Percentiles rank a stretch among this genome's conserved stretches.
These are phyloP conservation scores for Rhizopus microsporus DNA, from an alignment of 371 early-diverging fungal species.

Conservation along the genomic window DNA sequence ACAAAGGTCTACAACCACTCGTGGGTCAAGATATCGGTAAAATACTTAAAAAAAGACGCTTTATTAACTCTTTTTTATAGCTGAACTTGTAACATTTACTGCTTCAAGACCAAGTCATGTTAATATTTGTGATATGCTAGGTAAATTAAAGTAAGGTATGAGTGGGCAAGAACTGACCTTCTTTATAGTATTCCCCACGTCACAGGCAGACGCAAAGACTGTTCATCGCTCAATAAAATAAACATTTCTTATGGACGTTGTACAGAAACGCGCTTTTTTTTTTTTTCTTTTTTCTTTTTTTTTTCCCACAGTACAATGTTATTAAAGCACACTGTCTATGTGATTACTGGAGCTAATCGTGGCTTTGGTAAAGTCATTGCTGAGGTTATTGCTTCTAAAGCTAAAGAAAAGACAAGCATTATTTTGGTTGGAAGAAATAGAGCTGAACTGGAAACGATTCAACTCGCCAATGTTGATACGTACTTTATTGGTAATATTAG, in stretches of 20 bases:
- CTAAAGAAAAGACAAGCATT: constrained; percentile 31
- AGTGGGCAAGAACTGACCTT: background rate
- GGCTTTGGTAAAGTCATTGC: constrained; percentile 79
- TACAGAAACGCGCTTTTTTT: background rate
- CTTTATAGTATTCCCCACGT: constrained; percentile 60
- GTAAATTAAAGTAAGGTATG: constrained; percentile 15
- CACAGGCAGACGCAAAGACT: constrained; percentile 64
- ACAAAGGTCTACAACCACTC: constrained; percentile 76
- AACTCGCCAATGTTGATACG: constrained; percentile 8
- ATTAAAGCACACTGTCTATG: constrained; percentile 21
- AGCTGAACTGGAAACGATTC: constrained; percentile 22
- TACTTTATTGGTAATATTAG: constrained; percentile 22
- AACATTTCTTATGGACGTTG: too few relatives aligned
- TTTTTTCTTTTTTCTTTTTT: too few relatives aligned
- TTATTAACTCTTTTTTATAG: constrained; percentile 29
- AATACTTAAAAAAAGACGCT: constrained; percentile 1
- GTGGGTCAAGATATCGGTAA: constrained; percentile 70
- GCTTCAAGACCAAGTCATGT: constrained; percentile 84
- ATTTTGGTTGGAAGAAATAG: constrained; percentile 60
- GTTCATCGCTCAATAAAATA: constrained; percentile 8
- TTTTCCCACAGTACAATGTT: constrained; percentile 12
- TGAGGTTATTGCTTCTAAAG: constrained; percentile 29
- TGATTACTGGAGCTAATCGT: constrained; percentile 83
- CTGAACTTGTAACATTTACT: constrained; percentile 82
- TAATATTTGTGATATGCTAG: constrained; percentile 77